These are phyloP conservation scores for Wickerhamomyces chaumierensis DNA, from an alignment of 805 yeast species.

Conservation along the genomic window DNA sequence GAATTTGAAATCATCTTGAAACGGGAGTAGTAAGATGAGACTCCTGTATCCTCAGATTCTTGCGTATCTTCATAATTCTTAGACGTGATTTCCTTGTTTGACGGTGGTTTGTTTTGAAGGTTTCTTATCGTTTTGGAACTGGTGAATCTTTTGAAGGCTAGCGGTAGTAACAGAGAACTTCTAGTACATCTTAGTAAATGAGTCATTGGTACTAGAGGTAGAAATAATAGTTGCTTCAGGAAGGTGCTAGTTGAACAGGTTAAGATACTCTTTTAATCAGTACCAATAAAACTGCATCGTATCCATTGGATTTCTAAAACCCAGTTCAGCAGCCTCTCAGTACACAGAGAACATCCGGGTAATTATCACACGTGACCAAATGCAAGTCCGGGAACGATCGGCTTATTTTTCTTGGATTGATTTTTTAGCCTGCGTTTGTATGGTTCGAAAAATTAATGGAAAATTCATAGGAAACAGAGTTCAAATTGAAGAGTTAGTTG, in stretches of 20 bases:
- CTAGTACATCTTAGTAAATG: too few relatives aligned
- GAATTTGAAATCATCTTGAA: constrained; percentile 8
- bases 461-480: neutral
- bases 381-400: neutral
- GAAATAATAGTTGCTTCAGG: too few relatives aligned
- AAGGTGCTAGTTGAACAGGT: too few relatives aligned
- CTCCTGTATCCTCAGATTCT: neutral
- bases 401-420: neutral
- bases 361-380: too few relatives aligned
- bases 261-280: too few relatives aligned
- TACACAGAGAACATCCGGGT: too few relatives aligned
- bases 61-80: neutral
- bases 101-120: neutral
- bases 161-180: neutral
- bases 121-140: neutral
- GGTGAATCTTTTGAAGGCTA: neutral
- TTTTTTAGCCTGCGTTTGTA: neutral
- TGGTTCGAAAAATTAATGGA: constrained; percentile 1
- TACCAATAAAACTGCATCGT: too few relatives aligned
- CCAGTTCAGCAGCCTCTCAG: too few relatives aligned
- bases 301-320: too few relatives aligned
- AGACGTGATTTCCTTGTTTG: neutral
- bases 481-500: neutral
- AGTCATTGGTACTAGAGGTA: too few relatives aligned
- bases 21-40: constrained; percentile 1